These are phyloP conservation scores for Lachancea dasiensis DNA, from an alignment of 805 yeast species.

Conservation along the genomic window DNA sequence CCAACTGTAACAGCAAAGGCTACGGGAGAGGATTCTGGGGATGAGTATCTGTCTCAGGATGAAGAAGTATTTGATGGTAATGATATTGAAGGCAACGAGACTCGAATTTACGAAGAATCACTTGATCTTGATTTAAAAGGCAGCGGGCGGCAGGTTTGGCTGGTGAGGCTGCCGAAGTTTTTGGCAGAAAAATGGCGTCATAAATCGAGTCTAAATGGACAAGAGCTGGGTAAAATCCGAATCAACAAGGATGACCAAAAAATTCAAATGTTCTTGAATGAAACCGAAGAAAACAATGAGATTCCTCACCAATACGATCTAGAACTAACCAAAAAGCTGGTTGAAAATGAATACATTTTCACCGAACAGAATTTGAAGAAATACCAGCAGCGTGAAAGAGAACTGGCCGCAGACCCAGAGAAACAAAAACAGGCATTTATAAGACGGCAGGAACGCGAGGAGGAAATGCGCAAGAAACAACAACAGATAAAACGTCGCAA, in stretches of 20 bases:
- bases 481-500: conserved; percentile 36
- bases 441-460: conserved; percentile 32
- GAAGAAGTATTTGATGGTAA: conserved; percentile 43
- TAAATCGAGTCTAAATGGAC: conserved; percentile 56
- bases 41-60: conserved; percentile 37
- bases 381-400: conserved; percentile 37
- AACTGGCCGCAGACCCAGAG: conserved; percentile 34
- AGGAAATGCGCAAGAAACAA: conserved; percentile 34
- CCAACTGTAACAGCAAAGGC: conserved; percentile 6
- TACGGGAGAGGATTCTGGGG: conserved; percentile 28
- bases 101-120: conserved; percentile 49
- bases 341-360: conserved; percentile 80
- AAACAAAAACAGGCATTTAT: conserved; percentile 33
- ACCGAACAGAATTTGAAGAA: conserved; percentile 75
- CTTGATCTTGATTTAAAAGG: conserved; percentile 66
- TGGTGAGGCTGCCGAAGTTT: conserved; percentile 84
- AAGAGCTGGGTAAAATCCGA: conserved; percentile 73
- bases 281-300: conserved; percentile 37
- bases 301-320: conserved; percentile 85
- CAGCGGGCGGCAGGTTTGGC: conserved; percentile 76
- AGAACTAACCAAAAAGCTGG: conserved; percentile 68
- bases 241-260: conserved; percentile 49
- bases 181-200: conserved; percentile 77
- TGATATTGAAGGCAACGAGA: conserved; percentile 36
- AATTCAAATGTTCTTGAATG: conserved; percentile 54